These are phyloP conservation scores for Mycena polygramma DNA, from an alignment of 768 basidiomycete species.

Conservation along the genomic window DNA sequence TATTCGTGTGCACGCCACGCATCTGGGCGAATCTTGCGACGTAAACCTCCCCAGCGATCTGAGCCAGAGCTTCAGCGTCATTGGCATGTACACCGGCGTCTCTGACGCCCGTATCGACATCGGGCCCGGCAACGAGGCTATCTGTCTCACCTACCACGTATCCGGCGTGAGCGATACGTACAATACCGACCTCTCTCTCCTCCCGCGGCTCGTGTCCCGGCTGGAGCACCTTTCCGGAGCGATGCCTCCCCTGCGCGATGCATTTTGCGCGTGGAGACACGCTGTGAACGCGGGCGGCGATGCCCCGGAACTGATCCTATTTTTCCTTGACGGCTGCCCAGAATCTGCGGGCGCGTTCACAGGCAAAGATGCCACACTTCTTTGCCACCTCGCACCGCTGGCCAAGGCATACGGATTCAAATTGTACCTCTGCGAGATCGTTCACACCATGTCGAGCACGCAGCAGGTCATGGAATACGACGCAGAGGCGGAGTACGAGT, in stretches of 20 bases:
- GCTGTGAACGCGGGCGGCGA: not conserved
- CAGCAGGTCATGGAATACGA: slow-evolving; percentile 6
- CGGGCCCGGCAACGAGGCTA: not conserved
- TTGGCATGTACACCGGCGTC: slow-evolving; percentile 21
- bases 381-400: slow-evolving; percentile 21
- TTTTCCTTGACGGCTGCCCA: not conserved
- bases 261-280: slow-evolving; percentile 23
- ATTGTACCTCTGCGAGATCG: slow-evolving; percentile 4
- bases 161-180: not conserved
- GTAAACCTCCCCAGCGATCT: slow-evolving; percentile 2
- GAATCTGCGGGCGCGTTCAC: not conserved
- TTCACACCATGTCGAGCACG: slow-evolving; percentile 1
- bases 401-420: slow-evolving; percentile 24
- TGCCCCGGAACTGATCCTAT: not conserved
- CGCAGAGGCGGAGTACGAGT: too few species aligned
- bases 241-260: slow-evolving; percentile 14
- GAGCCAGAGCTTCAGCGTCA: slow-evolving; percentile 10
- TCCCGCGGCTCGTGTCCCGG: slow-evolving; percentile 7
- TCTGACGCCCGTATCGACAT: slow-evolving; percentile 13
- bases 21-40: not conserved
- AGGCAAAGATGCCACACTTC: slow-evolving; percentile 9
- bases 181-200: not conserved
- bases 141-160: slow-evolving; percentile 20
- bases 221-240: slow-evolving; percentile 18
- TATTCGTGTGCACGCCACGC: slow-evolving; percentile 4